phyloP scores from a whole-genome alignment of 306 rosid genomes.

The Lathyrus oleraceus region DNA sequence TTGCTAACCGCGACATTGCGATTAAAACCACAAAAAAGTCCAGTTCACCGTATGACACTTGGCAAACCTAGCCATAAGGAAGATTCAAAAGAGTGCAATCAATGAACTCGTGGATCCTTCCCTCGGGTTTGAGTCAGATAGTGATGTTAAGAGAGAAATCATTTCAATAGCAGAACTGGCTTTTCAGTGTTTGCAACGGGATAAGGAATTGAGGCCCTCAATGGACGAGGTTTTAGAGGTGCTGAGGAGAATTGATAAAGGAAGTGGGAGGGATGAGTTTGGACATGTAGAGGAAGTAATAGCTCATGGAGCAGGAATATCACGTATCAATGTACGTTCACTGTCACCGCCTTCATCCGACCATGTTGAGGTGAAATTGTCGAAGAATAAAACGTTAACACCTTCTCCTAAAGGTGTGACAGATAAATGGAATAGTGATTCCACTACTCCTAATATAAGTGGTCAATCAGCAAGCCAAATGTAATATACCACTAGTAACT shows the following conservation, averaged over 20 bases:
- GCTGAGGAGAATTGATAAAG: conserved; percentile 28
- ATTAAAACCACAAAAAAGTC: too few relatives aligned
- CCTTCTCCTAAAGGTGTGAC: conserved; percentile 51
- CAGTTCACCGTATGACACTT: too few relatives aligned
- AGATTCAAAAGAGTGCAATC: conserved; percentile 47
- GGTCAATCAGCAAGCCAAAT: conserved; percentile 22
- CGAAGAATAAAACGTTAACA: background rate
- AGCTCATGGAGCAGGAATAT: background rate
- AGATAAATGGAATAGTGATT: conserved; percentile 45
- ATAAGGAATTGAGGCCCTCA: conserved; percentile 66
- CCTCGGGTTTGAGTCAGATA: conserved; percentile 52
- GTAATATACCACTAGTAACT: background rate
- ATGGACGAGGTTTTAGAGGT: conserved; percentile 59
- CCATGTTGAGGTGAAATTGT: background rate
- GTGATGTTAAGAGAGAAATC: conserved; percentile 43
- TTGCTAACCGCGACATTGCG: too few relatives aligned
- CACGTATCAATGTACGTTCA: background rate
- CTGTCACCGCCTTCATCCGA: background rate
- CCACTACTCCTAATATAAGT: conserved; percentile 43
- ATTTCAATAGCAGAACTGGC: conserved; percentile 60
- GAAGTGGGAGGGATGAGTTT: background rate
- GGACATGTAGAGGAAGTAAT: background rate
- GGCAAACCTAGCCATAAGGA: conserved; percentile 56
- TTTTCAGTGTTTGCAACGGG: conserved; percentile 61
- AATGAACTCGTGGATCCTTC: conserved; percentile 56